Evolutionary conservation across 2,329 filamentous ascomycete species (phyloP).

Genomic region (Fusarium incarnatum): DNA sequence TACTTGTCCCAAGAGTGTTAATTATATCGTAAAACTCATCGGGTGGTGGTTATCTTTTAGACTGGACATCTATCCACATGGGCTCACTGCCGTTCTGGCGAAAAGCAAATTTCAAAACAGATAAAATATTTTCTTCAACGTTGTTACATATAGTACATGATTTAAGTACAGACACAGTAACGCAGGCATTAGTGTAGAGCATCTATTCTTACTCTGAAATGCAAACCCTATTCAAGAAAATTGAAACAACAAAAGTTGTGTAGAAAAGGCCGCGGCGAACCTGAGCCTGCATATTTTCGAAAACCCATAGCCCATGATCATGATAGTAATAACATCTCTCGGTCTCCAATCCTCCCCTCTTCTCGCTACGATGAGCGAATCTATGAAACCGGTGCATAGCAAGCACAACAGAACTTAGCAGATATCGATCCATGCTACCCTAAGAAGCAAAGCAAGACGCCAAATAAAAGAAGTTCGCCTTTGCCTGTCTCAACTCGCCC

Average conservation of each 20-base stretch:
- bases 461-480: constrained; percentile 32
- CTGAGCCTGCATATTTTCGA: constrained; percentile 34
- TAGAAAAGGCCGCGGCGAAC: constrained; percentile 35
- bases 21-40: neutral
- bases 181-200: constrained; percentile 22
- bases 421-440: constrained; percentile 21
- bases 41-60: constrained; percentile 2
- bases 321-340: constrained; percentile 38
- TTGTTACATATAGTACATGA: neutral
- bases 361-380: constrained; percentile 18
- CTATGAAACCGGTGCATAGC: constrained; percentile 25
- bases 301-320: constrained; percentile 47
- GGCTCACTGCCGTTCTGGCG: constrained; percentile 1
- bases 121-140: neutral
- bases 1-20: constrained; percentile 2
- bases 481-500: constrained; percentile 29
- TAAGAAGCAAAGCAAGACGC: constrained; percentile 28
- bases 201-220: constrained; percentile 38
- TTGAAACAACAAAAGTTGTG: constrained; percentile 34
- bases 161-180: neutral
- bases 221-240: constrained; percentile 45
- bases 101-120: neutral
- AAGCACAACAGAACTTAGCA: constrained; percentile 32
- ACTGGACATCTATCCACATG: neutral
- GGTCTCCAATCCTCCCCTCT: constrained; percentile 27